Evolutionary conservation across 2,329 filamentous ascomycete species (phyloP).

Genomic region (Penicillium sp.): DNA sequence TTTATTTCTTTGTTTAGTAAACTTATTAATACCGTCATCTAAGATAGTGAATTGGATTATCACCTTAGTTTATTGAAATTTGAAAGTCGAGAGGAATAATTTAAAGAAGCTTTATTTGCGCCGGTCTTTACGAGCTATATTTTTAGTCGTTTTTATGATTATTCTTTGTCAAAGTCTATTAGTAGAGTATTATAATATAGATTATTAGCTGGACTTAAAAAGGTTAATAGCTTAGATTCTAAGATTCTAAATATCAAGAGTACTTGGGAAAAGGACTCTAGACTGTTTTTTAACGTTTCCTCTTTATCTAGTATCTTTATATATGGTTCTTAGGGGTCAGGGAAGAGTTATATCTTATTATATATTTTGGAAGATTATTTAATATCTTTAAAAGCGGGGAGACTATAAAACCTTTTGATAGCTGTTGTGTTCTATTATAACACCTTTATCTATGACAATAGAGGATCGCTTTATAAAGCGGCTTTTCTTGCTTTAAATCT

Average conservation of each 20-base stretch:
- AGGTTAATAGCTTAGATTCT: not conserved
- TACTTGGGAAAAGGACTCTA: constrained; percentile 10
- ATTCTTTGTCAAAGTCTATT: too few species aligned
- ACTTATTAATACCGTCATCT: too few species aligned
- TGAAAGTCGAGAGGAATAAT: not conserved
- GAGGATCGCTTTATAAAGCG: constrained; percentile 60
- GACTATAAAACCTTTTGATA: constrained; percentile 42
- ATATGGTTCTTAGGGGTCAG: constrained; percentile 60
- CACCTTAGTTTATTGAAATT: constrained; percentile 10
- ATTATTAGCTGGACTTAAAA: not conserved
- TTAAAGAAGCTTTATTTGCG: not conserved
- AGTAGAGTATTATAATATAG: not conserved
- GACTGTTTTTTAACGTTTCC: constrained; percentile 19
- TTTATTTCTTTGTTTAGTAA: too few species aligned
- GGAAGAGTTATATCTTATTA: constrained; percentile 53
- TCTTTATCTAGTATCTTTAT: constrained; percentile 48
- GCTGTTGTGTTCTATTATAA: constrained; percentile 69
- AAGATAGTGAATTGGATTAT: not conserved
- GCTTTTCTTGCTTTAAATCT: constrained; percentile 54
- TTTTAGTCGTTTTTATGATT: not conserved
- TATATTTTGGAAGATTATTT: constrained; percentile 58
- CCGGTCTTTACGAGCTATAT: constrained; percentile 2
- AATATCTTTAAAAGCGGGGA: constrained; percentile 46
- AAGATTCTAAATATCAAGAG: constrained; percentile 8
- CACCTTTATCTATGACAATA: constrained; percentile 51